These are phyloP conservation scores for Metarhizium guizhouense DNA, from an alignment of 2,329 filamentous ascomycete genomes.

Conservation along the genomic window DNA sequence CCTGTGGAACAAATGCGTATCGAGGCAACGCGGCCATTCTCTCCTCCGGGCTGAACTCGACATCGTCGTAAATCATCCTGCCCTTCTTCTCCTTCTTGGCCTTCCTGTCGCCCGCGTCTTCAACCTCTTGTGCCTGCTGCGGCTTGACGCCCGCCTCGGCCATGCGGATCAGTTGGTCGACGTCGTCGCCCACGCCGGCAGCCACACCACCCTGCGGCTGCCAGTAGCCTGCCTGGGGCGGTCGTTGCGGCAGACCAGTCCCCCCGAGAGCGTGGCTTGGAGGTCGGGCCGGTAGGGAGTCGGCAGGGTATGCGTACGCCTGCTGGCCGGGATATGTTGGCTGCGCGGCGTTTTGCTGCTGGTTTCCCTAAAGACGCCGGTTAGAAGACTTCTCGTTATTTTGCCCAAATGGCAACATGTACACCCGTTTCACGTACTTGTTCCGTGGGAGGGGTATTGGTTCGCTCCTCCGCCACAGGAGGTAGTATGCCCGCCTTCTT, in stretches of 20 bases:
- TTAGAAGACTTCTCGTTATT: no score
- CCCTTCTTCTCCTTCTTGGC: constrained; percentile 57
- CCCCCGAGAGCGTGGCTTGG: constrained; percentile 28
- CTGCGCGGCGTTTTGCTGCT: constrained; percentile 14
- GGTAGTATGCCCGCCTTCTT: constrained; percentile 20
- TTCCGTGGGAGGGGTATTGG: constrained; percentile 13
- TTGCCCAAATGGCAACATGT: no score
- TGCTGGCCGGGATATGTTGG: constrained; percentile 15
- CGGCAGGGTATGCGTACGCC: constrained; percentile 26
- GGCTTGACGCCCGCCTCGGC: constrained; percentile 52
- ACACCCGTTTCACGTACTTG: constrained; percentile 11
- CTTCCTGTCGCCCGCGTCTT: constrained; percentile 49
- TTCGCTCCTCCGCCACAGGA: not conserved
- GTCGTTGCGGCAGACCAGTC: constrained; percentile 35
- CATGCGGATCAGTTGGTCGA: constrained; percentile 56
- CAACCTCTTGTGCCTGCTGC: constrained; percentile 28
- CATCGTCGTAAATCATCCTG: constrained; percentile 74
- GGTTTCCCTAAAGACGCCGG: constrained; percentile 6
- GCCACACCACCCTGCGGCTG: constrained; percentile 8
- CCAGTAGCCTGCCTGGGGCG: constrained; percentile 23
- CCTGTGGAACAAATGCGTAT: constrained; percentile 51
- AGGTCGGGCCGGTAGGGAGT: constrained; percentile 37
- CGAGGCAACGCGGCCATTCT: constrained; percentile 71
- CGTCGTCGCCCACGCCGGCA: constrained; percentile 43
- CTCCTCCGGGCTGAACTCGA: constrained; percentile 76